Percentiles rank a stretch among this genome's conserved stretches.
phyloP scores from a whole-genome alignment of 192 early-diverging fungal species.

The Coemansia sp. region DNA sequence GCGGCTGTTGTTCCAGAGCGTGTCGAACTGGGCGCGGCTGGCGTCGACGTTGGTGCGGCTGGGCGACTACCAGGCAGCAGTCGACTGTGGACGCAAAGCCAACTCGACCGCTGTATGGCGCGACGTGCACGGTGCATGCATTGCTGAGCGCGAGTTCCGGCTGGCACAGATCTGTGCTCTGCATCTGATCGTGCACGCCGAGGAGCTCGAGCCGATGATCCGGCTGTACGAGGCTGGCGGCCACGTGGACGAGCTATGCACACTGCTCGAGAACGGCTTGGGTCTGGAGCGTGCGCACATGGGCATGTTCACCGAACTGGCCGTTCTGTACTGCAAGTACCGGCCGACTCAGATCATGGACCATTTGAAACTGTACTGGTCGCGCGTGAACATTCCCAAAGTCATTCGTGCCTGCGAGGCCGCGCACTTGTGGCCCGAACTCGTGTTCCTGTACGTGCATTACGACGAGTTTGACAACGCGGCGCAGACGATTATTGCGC shows the following conservation, averaged over 20 bases:
- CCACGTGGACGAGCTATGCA: constrained; percentile 87
- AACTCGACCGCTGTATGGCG: constrained; percentile 99
- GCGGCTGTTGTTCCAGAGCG: constrained; percentile 89
- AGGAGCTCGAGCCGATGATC: constrained; percentile 90
- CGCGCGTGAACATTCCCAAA: constrained; percentile 98
- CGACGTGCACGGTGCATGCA: constrained; percentile 96
- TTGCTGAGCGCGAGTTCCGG: constrained; percentile 91
- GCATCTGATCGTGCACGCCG: constrained; percentile 93
- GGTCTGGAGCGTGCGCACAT: constrained; percentile 98
- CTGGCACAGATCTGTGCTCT: constrained; percentile 98
- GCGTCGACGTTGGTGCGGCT: constrained; percentile 95
- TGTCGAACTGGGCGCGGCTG: constrained; percentile 96
- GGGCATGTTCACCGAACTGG: constrained; percentile 99
- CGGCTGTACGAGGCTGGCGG: constrained; percentile 84
- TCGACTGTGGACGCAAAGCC: constrained; percentile 98
- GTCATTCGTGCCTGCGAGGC: constrained; percentile 92
- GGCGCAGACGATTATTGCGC: constrained; percentile 90
- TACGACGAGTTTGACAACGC: constrained; percentile 99
- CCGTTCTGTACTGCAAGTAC: constrained; percentile 97
- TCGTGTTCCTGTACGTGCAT: constrained; percentile 97
- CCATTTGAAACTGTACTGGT: constrained; percentile 95
- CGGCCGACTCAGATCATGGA: constrained; percentile 93
- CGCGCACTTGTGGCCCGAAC: constrained; percentile 93
- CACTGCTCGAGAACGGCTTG: constrained; percentile 87
- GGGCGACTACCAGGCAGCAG: constrained; percentile 92